phyloP scores from a whole-genome alignment of 441 rosid species.

The Daphne laureola region DNA sequence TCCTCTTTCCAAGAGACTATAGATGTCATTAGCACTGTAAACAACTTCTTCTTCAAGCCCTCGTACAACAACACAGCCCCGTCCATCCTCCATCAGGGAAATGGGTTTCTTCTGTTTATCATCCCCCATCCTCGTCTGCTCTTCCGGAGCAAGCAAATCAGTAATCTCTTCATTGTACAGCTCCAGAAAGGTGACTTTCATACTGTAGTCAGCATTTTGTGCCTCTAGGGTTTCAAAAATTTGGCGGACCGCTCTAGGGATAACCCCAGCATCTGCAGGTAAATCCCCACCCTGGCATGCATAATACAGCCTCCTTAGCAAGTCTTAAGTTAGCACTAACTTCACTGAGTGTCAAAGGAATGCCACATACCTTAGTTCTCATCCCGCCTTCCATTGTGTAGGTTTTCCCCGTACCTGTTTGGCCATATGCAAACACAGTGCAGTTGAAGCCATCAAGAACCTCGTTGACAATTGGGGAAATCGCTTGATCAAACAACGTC shows the following conservation, averaged over 20 bases:
- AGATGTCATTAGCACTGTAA: slow-evolving; percentile 81
- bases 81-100: slow-evolving; percentile 91
- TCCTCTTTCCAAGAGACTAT: slow-evolving; percentile 75
- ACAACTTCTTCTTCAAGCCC: slow-evolving; percentile 93
- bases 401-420: slow-evolving; percentile 84
- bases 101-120: slow-evolving; percentile 76
- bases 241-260: slow-evolving; percentile 87
- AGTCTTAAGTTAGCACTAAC: background rate
- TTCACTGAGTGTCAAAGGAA: no score
- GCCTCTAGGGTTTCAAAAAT: slow-evolving; percentile 74
- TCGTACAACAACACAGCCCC: slow-evolving; percentile 78
- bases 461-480: slow-evolving; percentile 76
- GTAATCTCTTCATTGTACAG: slow-evolving; percentile 88
- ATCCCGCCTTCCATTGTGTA: slow-evolving; percentile 97
- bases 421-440: slow-evolving; percentile 92
- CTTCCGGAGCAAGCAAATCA: slow-evolving; percentile 76
- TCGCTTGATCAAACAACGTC: slow-evolving; percentile 81
- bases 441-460: slow-evolving; percentile 92
- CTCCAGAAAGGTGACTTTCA: slow-evolving; percentile 92
- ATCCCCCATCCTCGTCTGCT: slow-evolving; percentile 39
- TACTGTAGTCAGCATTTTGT: slow-evolving; percentile 83
- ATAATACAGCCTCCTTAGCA: slow-evolving; percentile 1
- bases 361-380: slow-evolving; percentile 59
- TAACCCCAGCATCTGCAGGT: slow-evolving; percentile 91
- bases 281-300: slow-evolving; percentile 69